Conservation (phyloP, 2,329 filamentous ascomycete species). For the Fusarium albidum region DNA sequence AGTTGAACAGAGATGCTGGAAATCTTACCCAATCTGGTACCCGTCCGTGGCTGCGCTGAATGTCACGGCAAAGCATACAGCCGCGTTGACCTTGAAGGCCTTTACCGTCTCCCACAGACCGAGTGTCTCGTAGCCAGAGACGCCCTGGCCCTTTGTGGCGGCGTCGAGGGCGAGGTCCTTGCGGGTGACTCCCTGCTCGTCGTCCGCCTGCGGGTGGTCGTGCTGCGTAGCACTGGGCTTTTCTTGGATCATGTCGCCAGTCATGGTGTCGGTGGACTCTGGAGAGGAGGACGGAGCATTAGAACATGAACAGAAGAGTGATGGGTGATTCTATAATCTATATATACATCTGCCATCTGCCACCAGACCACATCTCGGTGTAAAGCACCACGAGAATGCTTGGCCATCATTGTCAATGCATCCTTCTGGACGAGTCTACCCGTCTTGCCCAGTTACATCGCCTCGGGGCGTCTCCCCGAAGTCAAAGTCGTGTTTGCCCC, state of each 20-base stretch:
- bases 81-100: slow-evolving; percentile 38
- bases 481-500: no score
- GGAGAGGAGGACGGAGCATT: no score
- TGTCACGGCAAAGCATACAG: slow-evolving; percentile 38
- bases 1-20: not conserved
- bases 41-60: slow-evolving; percentile 41
- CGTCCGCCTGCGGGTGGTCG: not conserved
- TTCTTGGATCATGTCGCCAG: not conserved
- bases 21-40: slow-evolving; percentile 40
- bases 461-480: no score
- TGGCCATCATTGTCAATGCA: not conserved
- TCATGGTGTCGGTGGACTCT: not conserved
- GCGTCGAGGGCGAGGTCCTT: slow-evolving; percentile 35
- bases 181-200: slow-evolving; percentile 1
- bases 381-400: not conserved
- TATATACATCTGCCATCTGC: not conserved
- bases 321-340: not conserved
- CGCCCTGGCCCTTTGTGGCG: slow-evolving; percentile 36
- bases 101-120: slow-evolving; percentile 40
- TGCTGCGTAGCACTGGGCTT: not conserved
- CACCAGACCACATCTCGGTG: not conserved
- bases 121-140: slow-evolving; percentile 40
- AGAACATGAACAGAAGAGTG: no score
- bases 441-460: no score
- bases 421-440: not conserved